Base-by-base conservation (phyloP, 139 green algal species). In the Chlorella sp. region DNA sequence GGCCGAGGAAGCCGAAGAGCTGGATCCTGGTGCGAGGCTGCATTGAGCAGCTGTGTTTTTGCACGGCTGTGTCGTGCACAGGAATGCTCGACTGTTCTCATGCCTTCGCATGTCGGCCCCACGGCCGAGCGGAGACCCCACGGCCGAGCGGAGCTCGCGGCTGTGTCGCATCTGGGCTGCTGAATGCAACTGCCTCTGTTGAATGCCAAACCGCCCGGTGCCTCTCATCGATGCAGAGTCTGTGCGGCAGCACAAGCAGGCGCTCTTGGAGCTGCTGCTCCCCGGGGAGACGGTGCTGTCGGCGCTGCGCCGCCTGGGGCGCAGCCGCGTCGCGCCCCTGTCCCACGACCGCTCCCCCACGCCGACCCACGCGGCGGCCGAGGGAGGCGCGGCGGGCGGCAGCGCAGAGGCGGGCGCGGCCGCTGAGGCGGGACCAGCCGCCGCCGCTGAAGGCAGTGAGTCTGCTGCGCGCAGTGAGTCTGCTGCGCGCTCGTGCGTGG, bases 271-370 rank as follows among this genome's bases (percentile, higher is more conserved):
- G 17, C 73, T 94, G 79, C 81, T 94, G 67, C 64, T 59, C 73
- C 79, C 80, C 0, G 81, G 79, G 8, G 90, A 94, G 74, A 89
- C 74, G 25, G 82, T 87, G 27, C 76, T 94, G 50, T 73, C 80
- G 8, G 90, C 79, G 23, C 80, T 94, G 43, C 46, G 89, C 45
- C 75, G 88, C 36, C 76, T 93, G 61, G 89, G 81, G n/a, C n/a
- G n/a, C n/a, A n/a, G n/a, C n/a, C n/a, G n/a, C n/a, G n/a, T n/a
- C n/a, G n/a, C n/a, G n/a, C n/a, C n/a, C n/a, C n/a, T n/a, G n/a
- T n/a, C n/a, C n/a, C n/a, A n/a, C n/a, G n/a, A n/a, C n/a, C n/a
- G n/a, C n/a, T n/a, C n/a, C n/a, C n/a, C n/a, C n/a, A n/a, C n/a
- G n/a, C n/a, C n/a, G n/a, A n/a, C n/a, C n/a, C n/a, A n/a, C n/a